Base-by-base conservation (phyloP, 768 basidiomycete genomes). In the Amanita muscaria region DNA sequence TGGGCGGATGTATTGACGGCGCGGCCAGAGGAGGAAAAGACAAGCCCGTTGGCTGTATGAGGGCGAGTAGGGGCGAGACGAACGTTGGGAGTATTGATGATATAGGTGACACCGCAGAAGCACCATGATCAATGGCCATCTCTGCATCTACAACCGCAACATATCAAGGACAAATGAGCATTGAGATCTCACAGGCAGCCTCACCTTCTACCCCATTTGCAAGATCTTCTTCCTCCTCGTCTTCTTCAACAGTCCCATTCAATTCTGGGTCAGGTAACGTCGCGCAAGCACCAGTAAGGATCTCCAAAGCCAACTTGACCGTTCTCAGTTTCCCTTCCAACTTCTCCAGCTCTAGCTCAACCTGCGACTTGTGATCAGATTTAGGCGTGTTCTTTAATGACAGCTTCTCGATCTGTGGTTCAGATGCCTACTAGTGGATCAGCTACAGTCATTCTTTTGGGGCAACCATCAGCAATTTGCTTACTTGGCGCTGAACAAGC, bases 221-320 rank as follows among this genome's bases (percentile, higher is more conserved):
- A 11, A 47, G 51, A 22, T 68, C 64, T 19, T 70, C 63, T 8
- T 64, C 54, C n/a, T 56, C 62, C 16, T 63, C 56, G 43, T 56
- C 63, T 50, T 68, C 70, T 55, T 73, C 68, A 19, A 65, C 64
- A 9, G 59, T 58, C 0, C 56, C 51, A 22, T 58, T 61, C 34
- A 69, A 64, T 43, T 80, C 78, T 14, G 83, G 78, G 53, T 90
- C 88, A 4, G 88, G 88, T 31, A 96, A 64, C 5, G 81, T 88
- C 15, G 91, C 91, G 58, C 88, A 96, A n/a, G 76, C 68, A 23
- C 84, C 84, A 0, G 90, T 93, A 50, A 96, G 61, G 39, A 96
- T 79, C 63, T 97, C 92, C 21, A 96, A 68, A n/a, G 84, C 79
- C 24, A 92, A 72, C 51, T 86, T 83, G 9, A 88, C 72, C 1